Percentiles rank a stretch among this genome's conserved stretches.
Conservation (phyloP, 2,329 filamentous ascomycete species). For the Pyrenophora seminiperda region DNA sequence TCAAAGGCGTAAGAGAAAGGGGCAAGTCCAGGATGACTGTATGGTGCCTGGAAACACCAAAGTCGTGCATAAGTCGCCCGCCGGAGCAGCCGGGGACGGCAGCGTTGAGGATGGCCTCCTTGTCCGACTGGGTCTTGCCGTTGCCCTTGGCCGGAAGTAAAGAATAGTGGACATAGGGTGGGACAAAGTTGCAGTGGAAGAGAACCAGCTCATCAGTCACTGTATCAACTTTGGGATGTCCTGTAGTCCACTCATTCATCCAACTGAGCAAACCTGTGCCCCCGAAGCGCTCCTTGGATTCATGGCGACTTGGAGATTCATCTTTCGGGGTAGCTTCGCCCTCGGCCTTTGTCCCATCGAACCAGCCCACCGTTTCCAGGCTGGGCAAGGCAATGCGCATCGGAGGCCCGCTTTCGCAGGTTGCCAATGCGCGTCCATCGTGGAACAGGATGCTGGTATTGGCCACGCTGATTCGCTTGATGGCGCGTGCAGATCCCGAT, state of each 20-base stretch:
- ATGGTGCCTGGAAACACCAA: conserved; percentile 67
- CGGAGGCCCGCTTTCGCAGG: conserved; percentile 73
- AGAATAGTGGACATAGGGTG: conserved; percentile 72
- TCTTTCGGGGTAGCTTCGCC: conserved; percentile 48
- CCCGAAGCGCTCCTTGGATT: conserved; percentile 51
- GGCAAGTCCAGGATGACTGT: conserved; percentile 74
- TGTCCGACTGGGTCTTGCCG: not conserved
- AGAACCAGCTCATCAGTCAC: conserved; percentile 68
- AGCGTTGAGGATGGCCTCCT: conserved; percentile 53
- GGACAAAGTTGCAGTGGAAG: conserved; percentile 69
- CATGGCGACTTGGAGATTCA: conserved; percentile 22
- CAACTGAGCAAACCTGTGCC: conserved; percentile 62
- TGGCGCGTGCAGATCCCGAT: conserved; percentile 59
- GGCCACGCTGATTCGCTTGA: conserved; percentile 72
- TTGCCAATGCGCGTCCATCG: conserved; percentile 70
- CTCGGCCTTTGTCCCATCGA: conserved; percentile 63
- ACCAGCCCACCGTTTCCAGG: conserved; percentile 73
- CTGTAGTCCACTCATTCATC: conserved; percentile 74
- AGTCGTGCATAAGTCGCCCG: conserved; percentile 78
- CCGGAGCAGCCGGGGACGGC: conserved; percentile 65
- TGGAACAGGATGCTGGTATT: conserved; percentile 72
- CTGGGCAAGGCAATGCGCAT: conserved; percentile 68
- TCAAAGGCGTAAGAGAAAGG: conserved; percentile 67
- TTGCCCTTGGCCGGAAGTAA: conserved; percentile 51
- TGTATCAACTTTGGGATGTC: conserved; percentile 70